phyloP scores from a whole-genome alignment of 2,329 filamentous ascomycete species.

The Atkinsonella hypoxylon region DNA sequence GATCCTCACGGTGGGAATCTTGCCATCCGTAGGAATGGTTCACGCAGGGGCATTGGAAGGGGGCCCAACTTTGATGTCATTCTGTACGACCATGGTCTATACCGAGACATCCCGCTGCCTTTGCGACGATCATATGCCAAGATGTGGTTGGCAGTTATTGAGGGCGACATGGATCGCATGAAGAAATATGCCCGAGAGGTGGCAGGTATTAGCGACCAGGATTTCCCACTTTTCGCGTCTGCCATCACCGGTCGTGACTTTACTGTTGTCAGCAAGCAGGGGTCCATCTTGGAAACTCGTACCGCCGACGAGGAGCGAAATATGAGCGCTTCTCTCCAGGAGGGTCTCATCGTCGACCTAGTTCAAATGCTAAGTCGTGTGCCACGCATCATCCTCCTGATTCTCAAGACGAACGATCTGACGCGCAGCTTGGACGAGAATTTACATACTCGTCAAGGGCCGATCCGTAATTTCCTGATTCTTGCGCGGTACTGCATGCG shows the following conservation, averaged over 20 bases:
- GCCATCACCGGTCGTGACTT: constrained; percentile 95
- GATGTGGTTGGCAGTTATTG: constrained; percentile 92
- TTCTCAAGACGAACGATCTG: constrained; percentile 95
- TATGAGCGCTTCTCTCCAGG: constrained; percentile 74
- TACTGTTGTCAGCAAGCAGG: constrained; percentile 54
- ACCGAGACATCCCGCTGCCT: constrained; percentile 74
- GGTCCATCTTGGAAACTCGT: constrained; percentile 44
- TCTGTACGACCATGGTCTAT: constrained; percentile 92
- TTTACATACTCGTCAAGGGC: constrained; percentile 59
- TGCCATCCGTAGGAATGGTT: constrained; percentile 68
- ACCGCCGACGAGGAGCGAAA: constrained; percentile 69
- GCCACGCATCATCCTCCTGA: constrained; percentile 82
- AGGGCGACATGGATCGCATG: constrained; percentile 78
- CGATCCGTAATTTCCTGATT: constrained; percentile 54
- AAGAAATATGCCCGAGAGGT: constrained; percentile 80
- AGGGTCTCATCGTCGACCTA: constrained; percentile 78
- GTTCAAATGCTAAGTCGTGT: constrained; percentile 82
- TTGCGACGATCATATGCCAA: constrained; percentile 84
- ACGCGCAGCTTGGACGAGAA: constrained; percentile 90
- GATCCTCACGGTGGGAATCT: constrained; percentile 96
- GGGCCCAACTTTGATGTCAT: constrained; percentile 83
- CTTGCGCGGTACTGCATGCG: constrained; percentile 55
- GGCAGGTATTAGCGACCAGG: constrained; percentile 74
- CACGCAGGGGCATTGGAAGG: constrained; percentile 34
- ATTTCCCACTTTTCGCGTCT: constrained; percentile 90